phyloP scores from a whole-genome alignment of 2,329 filamentous ascomycete species.

The Fusarium subglutinans region DNA sequence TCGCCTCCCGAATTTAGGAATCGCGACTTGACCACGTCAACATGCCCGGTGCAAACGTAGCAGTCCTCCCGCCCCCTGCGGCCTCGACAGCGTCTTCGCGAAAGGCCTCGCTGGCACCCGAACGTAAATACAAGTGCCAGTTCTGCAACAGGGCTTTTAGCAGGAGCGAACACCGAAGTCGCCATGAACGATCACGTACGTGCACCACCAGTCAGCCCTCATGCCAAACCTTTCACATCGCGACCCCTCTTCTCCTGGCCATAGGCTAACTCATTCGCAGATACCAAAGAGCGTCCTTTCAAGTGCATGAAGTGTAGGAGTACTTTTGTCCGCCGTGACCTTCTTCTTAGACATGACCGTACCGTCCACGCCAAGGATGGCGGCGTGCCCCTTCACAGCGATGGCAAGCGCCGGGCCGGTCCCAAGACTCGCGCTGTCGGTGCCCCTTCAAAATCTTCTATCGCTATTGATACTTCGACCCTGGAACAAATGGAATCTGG shows the following conservation, averaged over 20 bases:
- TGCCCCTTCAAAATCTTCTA: slow-evolving; percentile 77
- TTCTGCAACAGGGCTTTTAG: slow-evolving; percentile 98
- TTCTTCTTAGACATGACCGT: slow-evolving; percentile 95
- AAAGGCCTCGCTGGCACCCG: slow-evolving; percentile 80
- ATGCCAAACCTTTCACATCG: slow-evolving; percentile 13
- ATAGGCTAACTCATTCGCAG: slow-evolving; percentile 59
- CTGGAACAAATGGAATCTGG: slow-evolving; percentile 93
- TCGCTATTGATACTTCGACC: slow-evolving; percentile 83
- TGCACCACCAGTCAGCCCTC: slow-evolving; percentile 54
- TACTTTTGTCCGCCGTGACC: slow-evolving; percentile 96
- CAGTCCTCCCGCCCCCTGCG: slow-evolving; percentile 69
- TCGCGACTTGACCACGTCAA: slow-evolving; percentile 53
- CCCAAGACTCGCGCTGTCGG: slow-evolving; percentile 72
- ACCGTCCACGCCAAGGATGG: slow-evolving; percentile 99
- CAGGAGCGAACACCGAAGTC: slow-evolving; percentile 93
- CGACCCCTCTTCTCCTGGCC: slow-evolving; percentile 3
- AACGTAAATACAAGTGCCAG: slow-evolving; percentile 99
- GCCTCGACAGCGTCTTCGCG: slow-evolving; percentile 76
- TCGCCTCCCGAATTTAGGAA: slow-evolving; percentile 36
- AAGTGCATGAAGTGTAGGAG: slow-evolving; percentile 98
- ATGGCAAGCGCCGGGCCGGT: slow-evolving; percentile 84
- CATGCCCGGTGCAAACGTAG: slow-evolving; percentile 78
- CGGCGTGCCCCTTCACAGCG: slow-evolving; percentile 90
- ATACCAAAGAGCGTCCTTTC: slow-evolving; percentile 98
- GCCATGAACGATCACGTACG: slow-evolving; percentile 98